A percentile compares a stretch with the other conserved stretches of the same genome.
These are phyloP conservation scores for Thelonectria blattea DNA, from an alignment of 2,329 filamentous ascomycete species.

Conservation along the genomic window DNA sequence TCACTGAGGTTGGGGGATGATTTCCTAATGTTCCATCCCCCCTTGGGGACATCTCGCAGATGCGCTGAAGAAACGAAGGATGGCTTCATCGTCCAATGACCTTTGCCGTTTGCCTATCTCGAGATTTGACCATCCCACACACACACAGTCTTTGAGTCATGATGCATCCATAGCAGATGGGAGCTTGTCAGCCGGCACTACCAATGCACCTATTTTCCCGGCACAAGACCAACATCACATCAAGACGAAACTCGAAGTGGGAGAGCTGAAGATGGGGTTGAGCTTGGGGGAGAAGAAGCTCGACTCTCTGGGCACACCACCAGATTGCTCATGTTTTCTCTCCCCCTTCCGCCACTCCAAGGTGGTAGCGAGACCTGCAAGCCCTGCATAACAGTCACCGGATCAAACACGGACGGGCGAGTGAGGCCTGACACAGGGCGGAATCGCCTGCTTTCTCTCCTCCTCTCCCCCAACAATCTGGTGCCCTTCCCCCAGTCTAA, in stretches of 20 bases:
- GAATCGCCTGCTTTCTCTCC: slow-evolving; percentile 29
- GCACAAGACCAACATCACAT: slow-evolving; percentile 28
- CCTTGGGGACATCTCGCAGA: slow-evolving; percentile 23
- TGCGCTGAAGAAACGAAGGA: slow-evolving; percentile 26
- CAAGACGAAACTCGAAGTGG: slow-evolving; percentile 26
- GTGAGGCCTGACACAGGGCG: slow-evolving; percentile 23
- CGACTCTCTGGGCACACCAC: slow-evolving; percentile 28
- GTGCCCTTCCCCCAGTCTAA: slow-evolving; percentile 12
- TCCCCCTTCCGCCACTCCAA: slow-evolving; percentile 31
- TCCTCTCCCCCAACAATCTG: slow-evolving; percentile 22
- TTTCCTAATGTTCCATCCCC: slow-evolving; percentile 22
- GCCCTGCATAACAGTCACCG: slow-evolving; percentile 17
- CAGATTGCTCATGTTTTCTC: slow-evolving; percentile 7
- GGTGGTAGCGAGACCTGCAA: slow-evolving; percentile 24
- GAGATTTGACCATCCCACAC: slow-evolving; percentile 18
- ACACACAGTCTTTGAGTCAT: slow-evolving; percentile 33
- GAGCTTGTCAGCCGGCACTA: slow-evolving; percentile 33
- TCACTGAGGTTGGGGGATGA: slow-evolving; percentile 31
- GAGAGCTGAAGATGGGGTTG: slow-evolving; percentile 11
- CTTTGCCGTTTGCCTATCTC: slow-evolving; percentile 22
- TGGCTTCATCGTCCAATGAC: slow-evolving; percentile 29
- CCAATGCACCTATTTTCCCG: slow-evolving; percentile 8
- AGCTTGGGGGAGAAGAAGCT: not conserved
- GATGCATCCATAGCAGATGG: not conserved
- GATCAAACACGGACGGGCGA: slow-evolving; percentile 21